phyloP scores from a whole-genome alignment of 768 basidiomycete species.

The Chalciporus piperatus region DNA sequence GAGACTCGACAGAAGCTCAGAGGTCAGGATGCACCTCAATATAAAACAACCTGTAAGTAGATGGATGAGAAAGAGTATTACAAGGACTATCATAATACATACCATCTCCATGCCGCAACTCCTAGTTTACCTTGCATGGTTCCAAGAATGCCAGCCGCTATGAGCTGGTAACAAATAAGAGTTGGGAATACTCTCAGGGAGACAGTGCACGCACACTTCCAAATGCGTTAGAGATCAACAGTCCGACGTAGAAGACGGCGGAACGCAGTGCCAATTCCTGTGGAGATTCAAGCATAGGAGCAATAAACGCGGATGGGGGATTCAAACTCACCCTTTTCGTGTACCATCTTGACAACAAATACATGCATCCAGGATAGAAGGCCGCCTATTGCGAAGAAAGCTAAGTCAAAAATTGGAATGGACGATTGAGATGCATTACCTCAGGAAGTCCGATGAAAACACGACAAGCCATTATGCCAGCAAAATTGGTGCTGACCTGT shows the following conservation, averaged over 20 bases:
- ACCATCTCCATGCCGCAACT: conserved; percentile 72
- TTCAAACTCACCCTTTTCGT: conserved; percentile 35
- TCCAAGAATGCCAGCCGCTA: conserved; percentile 72
- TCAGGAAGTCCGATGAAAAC: conserved; percentile 65
- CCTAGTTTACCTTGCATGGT: conserved; percentile 68
- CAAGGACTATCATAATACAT: conserved; percentile 6
- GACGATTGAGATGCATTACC: conserved; percentile 19
- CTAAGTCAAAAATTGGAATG: neutral
- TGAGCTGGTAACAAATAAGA: conserved; percentile 27
- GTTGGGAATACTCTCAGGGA: no score
- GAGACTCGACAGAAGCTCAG: neutral
- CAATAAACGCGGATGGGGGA: neutral
- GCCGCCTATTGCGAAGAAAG: conserved; percentile 41
- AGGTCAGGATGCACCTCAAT: conserved; percentile 47
- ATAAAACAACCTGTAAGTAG: conserved; percentile 55
- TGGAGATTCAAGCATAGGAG: neutral
- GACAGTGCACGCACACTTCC: conserved; percentile 33
- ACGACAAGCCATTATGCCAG: conserved; percentile 57
- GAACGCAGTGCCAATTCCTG: conserved; percentile 67
- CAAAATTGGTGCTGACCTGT: conserved; percentile 53
- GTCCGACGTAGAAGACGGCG: conserved; percentile 56
- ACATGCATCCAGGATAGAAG: conserved; percentile 59
- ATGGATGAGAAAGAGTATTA: neutral
- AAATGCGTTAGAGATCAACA: conserved; percentile 66
- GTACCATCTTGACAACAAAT: conserved; percentile 51